Evolutionary conservation across 331 rosid species (phyloP).

Genomic region (Arachis monticola): DNA sequence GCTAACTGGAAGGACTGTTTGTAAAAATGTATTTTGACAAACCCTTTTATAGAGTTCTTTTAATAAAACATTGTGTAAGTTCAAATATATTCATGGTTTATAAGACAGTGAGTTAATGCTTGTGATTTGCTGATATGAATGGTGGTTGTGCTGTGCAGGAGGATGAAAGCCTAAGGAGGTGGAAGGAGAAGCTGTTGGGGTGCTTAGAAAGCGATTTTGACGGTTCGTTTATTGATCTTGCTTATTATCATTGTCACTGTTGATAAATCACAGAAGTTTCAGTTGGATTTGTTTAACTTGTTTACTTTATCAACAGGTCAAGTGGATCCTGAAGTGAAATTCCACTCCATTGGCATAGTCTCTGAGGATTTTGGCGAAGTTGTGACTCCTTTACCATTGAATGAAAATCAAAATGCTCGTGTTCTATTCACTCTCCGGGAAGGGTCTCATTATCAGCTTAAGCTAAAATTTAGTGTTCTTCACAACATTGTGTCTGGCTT

Average conservation of each 20-base stretch:
- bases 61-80: background rate
- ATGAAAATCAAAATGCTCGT: slow-evolving; percentile 51
- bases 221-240: slow-evolving; percentile 52
- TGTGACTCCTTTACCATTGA: slow-evolving; percentile 65
- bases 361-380: slow-evolving; percentile 77
- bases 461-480: slow-evolving; percentile 72
- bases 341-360: slow-evolving; percentile 77
- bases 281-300: slow-evolving; percentile 30
- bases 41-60: too few species aligned
- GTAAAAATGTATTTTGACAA: background rate
- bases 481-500: slow-evolving; percentile 97
- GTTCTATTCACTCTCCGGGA: slow-evolving; percentile 70
- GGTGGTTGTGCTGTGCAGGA: slow-evolving; percentile 57
- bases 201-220: slow-evolving; percentile 79
- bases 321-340: slow-evolving; percentile 90
- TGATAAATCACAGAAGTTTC: slow-evolving; percentile 7
- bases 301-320: slow-evolving; percentile 48
- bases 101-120: background rate
- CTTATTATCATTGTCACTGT: background rate
- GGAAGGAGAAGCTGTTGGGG: slow-evolving; percentile 97
- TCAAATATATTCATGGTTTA: slow-evolving; percentile 1
- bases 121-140: slow-evolving; percentile 14
- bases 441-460: slow-evolving; percentile 76
- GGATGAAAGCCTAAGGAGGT: slow-evolving; percentile 95
- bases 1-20: background rate